phyloP scores from a whole-genome alignment of 345 rosid species.

The Anacardium occidentale region DNA sequence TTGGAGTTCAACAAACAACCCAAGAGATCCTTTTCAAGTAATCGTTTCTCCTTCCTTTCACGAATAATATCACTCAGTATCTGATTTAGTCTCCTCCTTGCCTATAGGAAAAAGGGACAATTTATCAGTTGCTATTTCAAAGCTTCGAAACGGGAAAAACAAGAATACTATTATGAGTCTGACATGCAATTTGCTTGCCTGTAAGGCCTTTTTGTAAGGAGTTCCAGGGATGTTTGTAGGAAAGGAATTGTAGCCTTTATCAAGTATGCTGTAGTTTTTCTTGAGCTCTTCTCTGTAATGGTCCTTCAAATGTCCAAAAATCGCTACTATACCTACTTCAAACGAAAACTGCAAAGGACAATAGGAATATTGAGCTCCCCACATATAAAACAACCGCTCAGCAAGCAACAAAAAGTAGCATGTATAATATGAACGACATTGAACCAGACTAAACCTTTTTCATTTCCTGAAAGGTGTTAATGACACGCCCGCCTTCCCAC shows the following conservation, averaged over 20 bases:
- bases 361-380: not conserved
- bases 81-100: slow-evolving; percentile 53
- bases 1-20: slow-evolving; percentile 48
- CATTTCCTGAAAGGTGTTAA: slow-evolving; percentile 78
- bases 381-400: no score
- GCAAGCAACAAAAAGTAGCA: not conserved
- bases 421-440: not conserved
- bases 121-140: not conserved
- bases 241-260: slow-evolving; percentile 83
- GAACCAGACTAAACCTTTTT: slow-evolving; percentile 52
- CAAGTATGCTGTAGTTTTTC: slow-evolving; percentile 65
- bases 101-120: slow-evolving; percentile 26
- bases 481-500: slow-evolving; percentile 49
- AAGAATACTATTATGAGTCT: not conserved
- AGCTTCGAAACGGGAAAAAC: not conserved
- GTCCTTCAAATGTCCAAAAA: slow-evolving; percentile 66
- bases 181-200: slow-evolving; percentile 27
- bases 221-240: slow-evolving; percentile 82
- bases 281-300: slow-evolving; percentile 63
- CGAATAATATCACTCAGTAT: slow-evolving; percentile 46
- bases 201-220: slow-evolving; percentile 59
- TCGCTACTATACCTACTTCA: slow-evolving; percentile 69
- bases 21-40: slow-evolving; percentile 44
- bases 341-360: slow-evolving; percentile 64
- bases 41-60: slow-evolving; percentile 52